Evolutionary conservation across 148 eudicot genomes (phyloP), one percentile per base, ranked within the genome.

Genomic region (Chenopodium album): DNA sequence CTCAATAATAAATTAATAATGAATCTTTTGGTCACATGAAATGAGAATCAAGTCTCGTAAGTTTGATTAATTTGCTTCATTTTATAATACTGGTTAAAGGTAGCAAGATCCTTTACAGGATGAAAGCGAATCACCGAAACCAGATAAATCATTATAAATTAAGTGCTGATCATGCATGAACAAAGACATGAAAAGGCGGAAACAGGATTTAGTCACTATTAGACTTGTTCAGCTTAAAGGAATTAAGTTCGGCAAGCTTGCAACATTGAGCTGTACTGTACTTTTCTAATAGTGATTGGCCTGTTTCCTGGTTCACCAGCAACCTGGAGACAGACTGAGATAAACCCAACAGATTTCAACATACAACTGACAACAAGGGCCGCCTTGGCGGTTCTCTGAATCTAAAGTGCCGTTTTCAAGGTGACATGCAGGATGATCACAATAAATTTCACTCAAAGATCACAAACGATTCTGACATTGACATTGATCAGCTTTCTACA

Each of bases 401-500:
- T 56, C 54, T 23, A 14, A 34, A 34, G 12, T 29, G 50, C 48
- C 83, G 31, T 31, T 80, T 81, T 75, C 78, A 31, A 52, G 37
- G n/a, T 20, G 31, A 79, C 56, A 37, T n/a, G 26, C 23, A 4
- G 14, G 22, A 69, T 10, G 75, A 78, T 60, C 31, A 76, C 6
- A 59, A 66, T 17, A 9, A 44, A 76, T 22, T 44, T 50, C 9
- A 12, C 73, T 32, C 71, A 82, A 46, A 46, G 26, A 69, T 78
- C 66, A 5, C 76, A 59, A 20, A 28, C 1, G 16, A 47, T 46
- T 70, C 3, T 28, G 12, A 37, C 4, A 54, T 28, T 2, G 59
- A 77, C 78, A 83, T 62, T 29, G 62, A 59, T 79, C 66, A 7
- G 69, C 75, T 54, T 79, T 34, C 65, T 31, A 83, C 75, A 54